Conservation (phyloP, 2,329 filamentous ascomycete species). For the Diaporthe sp. region DNA sequence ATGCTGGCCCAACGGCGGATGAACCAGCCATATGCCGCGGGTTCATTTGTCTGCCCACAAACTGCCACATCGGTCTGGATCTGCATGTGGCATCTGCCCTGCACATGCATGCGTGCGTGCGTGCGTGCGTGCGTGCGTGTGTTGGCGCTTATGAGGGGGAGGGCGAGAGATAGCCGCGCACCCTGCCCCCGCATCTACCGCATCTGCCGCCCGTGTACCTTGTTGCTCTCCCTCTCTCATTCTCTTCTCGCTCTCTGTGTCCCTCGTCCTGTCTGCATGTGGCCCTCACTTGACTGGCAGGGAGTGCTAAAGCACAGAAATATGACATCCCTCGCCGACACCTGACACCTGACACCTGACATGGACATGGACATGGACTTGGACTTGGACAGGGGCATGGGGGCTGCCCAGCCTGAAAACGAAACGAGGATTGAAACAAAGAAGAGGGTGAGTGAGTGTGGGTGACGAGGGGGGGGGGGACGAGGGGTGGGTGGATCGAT, state of each 20-base stretch:
- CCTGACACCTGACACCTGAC: no score
- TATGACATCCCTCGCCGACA: not conserved
- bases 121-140: not conserved
- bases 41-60: conserved; percentile 3
- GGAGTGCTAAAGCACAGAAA: not conserved
- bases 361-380: not conserved
- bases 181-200: not conserved
- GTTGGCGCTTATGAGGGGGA: conserved; percentile 11
- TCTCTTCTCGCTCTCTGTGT: not conserved
- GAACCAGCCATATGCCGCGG: conserved; percentile 1
- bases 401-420: conserved; percentile 13
- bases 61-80: conserved; percentile 15
- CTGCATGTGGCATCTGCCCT: not conserved
- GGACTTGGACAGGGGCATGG: not conserved
- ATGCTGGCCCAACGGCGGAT: not conserved
- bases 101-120: not conserved
- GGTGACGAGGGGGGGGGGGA: not conserved
- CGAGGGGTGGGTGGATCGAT: not conserved
- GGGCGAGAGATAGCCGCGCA: conserved; percentile 31
- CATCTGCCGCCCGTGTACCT: not conserved
- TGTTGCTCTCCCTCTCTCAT: not conserved
- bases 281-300: not conserved
- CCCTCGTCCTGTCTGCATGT: not conserved
- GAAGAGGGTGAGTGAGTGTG: not conserved
- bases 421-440: conserved; percentile 27